Conservation (phyloP, 257 asterid species). For the Penstemon davidsonii region DNA sequence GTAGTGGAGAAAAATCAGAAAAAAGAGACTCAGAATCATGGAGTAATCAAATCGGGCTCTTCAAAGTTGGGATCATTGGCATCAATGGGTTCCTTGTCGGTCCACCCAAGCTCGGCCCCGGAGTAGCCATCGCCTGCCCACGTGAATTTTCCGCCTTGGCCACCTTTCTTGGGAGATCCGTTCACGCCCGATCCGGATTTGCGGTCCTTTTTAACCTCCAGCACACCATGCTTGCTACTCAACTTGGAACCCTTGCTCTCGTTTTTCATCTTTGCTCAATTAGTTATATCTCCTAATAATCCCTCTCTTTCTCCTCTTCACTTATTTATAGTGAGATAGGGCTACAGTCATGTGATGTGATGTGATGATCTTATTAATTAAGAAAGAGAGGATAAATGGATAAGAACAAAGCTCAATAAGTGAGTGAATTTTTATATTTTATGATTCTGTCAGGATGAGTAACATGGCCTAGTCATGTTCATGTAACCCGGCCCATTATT, state of each 20-base stretch:
- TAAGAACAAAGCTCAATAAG: background rate
- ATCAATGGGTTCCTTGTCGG: slow-evolving; percentile 44
- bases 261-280: slow-evolving; percentile 42
- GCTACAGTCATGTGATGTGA: background rate
- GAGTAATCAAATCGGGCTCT: slow-evolving; percentile 39
- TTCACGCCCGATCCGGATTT: slow-evolving; percentile 60
- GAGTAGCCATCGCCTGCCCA: slow-evolving; percentile 86
- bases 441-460: too few species aligned
- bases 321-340: background rate
- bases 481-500: too few species aligned
- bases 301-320: too few species aligned
- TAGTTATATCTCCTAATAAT: background rate
- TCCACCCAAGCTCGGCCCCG: slow-evolving; percentile 44
- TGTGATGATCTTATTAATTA: background rate
- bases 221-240: slow-evolving; percentile 32
- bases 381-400: background rate
- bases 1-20: background rate
- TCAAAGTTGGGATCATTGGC: slow-evolving; percentile 61
- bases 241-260: slow-evolving; percentile 37
- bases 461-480: too few species aligned
- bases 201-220: slow-evolving; percentile 51
- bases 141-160: slow-evolving; percentile 84
- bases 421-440: background rate
- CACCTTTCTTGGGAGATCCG: slow-evolving; percentile 88
- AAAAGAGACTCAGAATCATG: slow-evolving; percentile 12